These are phyloP conservation scores for Spirogloea muscicola DNA, from an alignment of 139 green algal species.

Conservation along the genomic window DNA sequence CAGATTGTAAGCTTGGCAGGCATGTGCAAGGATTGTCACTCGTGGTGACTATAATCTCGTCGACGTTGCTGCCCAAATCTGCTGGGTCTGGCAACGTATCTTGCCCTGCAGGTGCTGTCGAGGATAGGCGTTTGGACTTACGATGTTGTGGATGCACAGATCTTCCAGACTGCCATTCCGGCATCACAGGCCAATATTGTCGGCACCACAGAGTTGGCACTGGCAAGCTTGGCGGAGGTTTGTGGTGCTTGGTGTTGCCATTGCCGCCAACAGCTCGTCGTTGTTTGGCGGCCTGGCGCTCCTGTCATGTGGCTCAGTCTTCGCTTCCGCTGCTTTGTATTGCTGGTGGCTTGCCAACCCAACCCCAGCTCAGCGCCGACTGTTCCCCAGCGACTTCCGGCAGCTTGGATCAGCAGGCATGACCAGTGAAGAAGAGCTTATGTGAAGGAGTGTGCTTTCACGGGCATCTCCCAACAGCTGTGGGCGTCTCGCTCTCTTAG, in stretches of 20 bases:
- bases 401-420: too few relatives aligned
- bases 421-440: too few relatives aligned
- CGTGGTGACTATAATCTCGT: too few relatives aligned
- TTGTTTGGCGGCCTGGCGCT: conserved; percentile 30
- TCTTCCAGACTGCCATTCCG: conserved; percentile 48
- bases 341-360: conserved; percentile 19
- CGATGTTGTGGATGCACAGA: conserved; percentile 49
- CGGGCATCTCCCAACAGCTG: too few relatives aligned
- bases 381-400: conserved; percentile 37
- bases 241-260: conserved; percentile 44
- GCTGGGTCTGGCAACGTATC: too few relatives aligned
- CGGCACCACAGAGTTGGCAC: conserved; percentile 43
- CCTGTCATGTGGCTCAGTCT: conserved; percentile 21
- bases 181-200: conserved; percentile 41
- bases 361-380: neutral
- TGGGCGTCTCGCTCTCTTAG: too few relatives aligned
- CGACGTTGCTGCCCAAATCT: too few relatives aligned
- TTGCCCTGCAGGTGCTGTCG: conserved; percentile 32
- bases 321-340: conserved; percentile 21
- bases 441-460: too few relatives aligned
- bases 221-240: conserved; percentile 47
- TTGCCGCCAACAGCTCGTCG: conserved; percentile 14
- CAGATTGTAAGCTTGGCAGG: too few relatives aligned
- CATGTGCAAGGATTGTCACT: too few relatives aligned
- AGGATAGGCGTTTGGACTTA: conserved; percentile 47